phyloP scores from a whole-genome alignment of 305 asterid genomes.

The Ilex paraguariensis region DNA sequence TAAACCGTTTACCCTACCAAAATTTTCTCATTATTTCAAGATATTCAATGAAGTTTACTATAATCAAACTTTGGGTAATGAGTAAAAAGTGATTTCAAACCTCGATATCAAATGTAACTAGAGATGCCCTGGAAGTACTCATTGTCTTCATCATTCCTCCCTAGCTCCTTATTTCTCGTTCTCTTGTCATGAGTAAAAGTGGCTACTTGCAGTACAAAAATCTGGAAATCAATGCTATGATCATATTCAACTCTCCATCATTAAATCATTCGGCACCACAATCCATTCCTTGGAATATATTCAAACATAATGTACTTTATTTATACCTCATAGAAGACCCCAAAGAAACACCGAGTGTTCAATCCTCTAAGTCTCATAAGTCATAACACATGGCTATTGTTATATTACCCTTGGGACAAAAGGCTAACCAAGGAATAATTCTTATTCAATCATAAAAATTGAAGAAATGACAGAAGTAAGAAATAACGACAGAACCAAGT shows the following conservation, averaged over 20 bases:
- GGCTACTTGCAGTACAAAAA: slow-evolving; percentile 4
- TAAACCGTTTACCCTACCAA: too few relatives aligned
- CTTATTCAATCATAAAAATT: slow-evolving; percentile 2
- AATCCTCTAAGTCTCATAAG: too few relatives aligned
- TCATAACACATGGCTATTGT: too few relatives aligned
- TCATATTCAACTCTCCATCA: slow-evolving; percentile 40
- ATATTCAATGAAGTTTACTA: too few relatives aligned
- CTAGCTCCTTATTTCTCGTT: slow-evolving; percentile 1
- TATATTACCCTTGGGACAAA: too few relatives aligned
- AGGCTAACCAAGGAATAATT: neutral
- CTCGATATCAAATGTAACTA: neutral
- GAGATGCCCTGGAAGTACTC: slow-evolving; percentile 25
- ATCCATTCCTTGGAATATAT: slow-evolving; percentile 24
- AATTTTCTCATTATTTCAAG: too few relatives aligned
- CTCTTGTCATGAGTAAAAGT: slow-evolving; percentile 6
- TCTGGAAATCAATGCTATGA: slow-evolving; percentile 11
- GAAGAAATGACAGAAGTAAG: slow-evolving; percentile 24
- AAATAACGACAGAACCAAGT: slow-evolving; percentile 13
- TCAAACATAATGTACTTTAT: slow-evolving; percentile 15
- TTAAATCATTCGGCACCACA: slow-evolving; percentile 24
- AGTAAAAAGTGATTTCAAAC: neutral
- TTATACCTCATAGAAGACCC: too few relatives aligned
- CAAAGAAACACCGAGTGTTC: too few relatives aligned
- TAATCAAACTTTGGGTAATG: too few relatives aligned
- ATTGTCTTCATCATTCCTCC: slow-evolving; percentile 5